Conservation (phyloP, 2,329 filamentous ascomycete species). For the Aspergillus nomiae region DNA sequence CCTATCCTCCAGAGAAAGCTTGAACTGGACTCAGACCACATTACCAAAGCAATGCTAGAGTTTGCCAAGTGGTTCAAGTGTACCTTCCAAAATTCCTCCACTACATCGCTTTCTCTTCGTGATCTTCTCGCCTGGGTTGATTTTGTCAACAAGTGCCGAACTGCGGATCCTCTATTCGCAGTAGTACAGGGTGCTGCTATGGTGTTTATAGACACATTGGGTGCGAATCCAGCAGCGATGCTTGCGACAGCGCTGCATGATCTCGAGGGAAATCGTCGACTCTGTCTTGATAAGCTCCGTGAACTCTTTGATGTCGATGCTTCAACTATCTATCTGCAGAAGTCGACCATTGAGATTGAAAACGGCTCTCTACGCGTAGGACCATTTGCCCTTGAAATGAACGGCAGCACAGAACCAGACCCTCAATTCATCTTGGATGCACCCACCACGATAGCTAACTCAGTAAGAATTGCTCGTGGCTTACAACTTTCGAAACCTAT, state of each 20-base stretch:
- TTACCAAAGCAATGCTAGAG: slow-evolving; percentile 71
- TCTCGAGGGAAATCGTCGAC: slow-evolving; percentile 69
- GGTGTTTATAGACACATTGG: slow-evolving; percentile 93
- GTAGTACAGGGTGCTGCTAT: slow-evolving; percentile 87
- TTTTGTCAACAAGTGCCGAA: slow-evolving; percentile 74
- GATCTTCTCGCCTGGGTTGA: slow-evolving; percentile 92
- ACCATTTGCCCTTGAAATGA: slow-evolving; percentile 67
- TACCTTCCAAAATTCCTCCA: slow-evolving; percentile 72
- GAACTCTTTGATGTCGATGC: slow-evolving; percentile 68
- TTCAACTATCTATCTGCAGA: slow-evolving; percentile 63
- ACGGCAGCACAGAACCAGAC: slow-evolving; percentile 52
- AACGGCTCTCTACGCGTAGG: slow-evolving; percentile 66
- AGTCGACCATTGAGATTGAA: slow-evolving; percentile 60
- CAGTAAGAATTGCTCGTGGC: slow-evolving; percentile 86
- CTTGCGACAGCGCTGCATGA: slow-evolving; percentile 71
- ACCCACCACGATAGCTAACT: slow-evolving; percentile 85
- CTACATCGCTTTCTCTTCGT: slow-evolving; percentile 82
- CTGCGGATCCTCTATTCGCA: slow-evolving; percentile 51
- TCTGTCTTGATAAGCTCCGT: slow-evolving; percentile 73
- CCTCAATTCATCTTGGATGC: slow-evolving; percentile 78
- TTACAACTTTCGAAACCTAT: slow-evolving; percentile 89
- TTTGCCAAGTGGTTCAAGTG: slow-evolving; percentile 94
- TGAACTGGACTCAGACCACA: slow-evolving; percentile 52
- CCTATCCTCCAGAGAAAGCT: slow-evolving; percentile 85
- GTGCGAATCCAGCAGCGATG: slow-evolving; percentile 89